Conservation (phyloP, 306 rosid genomes). For the Castanea sativa region DNA sequence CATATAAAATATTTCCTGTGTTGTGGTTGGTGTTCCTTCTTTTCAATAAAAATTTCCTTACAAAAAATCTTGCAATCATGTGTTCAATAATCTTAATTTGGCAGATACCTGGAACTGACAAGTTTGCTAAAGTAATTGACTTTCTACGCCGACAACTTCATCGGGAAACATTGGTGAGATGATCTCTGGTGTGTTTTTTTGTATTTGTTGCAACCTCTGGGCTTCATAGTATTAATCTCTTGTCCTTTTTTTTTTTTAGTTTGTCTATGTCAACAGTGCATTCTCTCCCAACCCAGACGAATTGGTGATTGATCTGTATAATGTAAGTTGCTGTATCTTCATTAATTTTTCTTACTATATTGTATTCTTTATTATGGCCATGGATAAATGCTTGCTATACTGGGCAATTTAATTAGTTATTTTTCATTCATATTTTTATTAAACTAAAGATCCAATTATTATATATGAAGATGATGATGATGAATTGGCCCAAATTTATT, state of each 20-base stretch:
- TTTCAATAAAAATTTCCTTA: no score
- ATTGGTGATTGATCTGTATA: conserved; percentile 73
- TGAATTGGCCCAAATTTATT: neutral
- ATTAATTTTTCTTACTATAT: neutral
- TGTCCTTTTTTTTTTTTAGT: conserved; percentile 50
- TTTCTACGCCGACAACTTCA: conserved; percentile 89
- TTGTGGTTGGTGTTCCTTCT: no score
- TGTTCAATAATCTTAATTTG: conserved; percentile 16
- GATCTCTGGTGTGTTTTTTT: neutral
- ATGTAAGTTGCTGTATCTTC: conserved; percentile 48
- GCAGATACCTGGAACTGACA: conserved; percentile 84
- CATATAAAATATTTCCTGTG: no score
- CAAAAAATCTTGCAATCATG: neutral
- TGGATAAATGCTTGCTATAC: neutral
- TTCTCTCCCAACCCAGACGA: conserved; percentile 97
- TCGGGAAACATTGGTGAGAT: conserved; percentile 80
- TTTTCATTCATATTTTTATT: neutral
- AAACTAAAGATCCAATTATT: neutral
- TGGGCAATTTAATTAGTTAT: neutral
- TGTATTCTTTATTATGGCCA: neutral
- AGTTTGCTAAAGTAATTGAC: conserved; percentile 91
- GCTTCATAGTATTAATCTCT: conserved; percentile 21
- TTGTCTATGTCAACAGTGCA: conserved; percentile 89
- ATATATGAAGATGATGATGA: neutral
- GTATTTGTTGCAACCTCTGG: neutral